Conservation (phyloP, 2,329 filamentous ascomycete genomes). For the Diaporthe sp. region DNA sequence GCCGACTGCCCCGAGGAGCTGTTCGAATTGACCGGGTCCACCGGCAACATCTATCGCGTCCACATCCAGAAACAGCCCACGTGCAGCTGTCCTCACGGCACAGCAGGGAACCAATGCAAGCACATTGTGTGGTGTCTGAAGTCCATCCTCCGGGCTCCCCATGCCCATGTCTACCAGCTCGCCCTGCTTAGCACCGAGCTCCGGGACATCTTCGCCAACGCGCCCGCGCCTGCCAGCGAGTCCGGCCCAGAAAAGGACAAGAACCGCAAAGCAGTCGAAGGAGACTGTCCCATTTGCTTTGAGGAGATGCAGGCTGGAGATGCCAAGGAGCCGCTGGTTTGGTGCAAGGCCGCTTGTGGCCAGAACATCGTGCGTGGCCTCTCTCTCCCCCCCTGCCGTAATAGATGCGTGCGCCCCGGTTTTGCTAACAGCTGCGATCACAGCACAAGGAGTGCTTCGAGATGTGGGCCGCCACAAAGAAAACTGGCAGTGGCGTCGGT, state of each 20-base stretch:
- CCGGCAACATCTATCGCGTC: constrained; percentile 76
- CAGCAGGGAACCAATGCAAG: constrained; percentile 73
- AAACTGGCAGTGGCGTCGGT: constrained; percentile 45
- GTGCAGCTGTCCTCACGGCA: constrained; percentile 70
- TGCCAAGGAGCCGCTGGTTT: constrained; percentile 58
- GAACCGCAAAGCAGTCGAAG: constrained; percentile 64
- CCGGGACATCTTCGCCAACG: constrained; percentile 68
- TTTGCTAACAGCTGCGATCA: neutral
- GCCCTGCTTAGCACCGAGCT: constrained; percentile 72
- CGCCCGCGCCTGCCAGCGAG: constrained; percentile 63
- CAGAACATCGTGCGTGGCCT: constrained; percentile 60
- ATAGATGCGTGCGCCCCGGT: neutral
- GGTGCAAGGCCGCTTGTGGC: constrained; percentile 65
- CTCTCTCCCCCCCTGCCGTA: too few species aligned
- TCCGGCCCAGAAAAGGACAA: constrained; percentile 49
- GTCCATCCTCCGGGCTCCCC: constrained; percentile 70
- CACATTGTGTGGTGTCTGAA: constrained; percentile 74
- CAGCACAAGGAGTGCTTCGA: constrained; percentile 65
- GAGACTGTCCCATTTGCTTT: constrained; percentile 72
- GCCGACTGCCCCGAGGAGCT: constrained; percentile 62
- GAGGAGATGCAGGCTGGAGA: constrained; percentile 57
- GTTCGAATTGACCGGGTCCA: constrained; percentile 73
- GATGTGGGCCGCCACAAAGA: constrained; percentile 66
- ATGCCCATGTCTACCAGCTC: constrained; percentile 71
- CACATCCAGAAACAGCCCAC: constrained; percentile 63